Evolutionary conservation across 2,329 filamentous ascomycete species (phyloP), one percentile per base, ranked within the genome.

Genomic region (Gremmenia infestans): DNA sequence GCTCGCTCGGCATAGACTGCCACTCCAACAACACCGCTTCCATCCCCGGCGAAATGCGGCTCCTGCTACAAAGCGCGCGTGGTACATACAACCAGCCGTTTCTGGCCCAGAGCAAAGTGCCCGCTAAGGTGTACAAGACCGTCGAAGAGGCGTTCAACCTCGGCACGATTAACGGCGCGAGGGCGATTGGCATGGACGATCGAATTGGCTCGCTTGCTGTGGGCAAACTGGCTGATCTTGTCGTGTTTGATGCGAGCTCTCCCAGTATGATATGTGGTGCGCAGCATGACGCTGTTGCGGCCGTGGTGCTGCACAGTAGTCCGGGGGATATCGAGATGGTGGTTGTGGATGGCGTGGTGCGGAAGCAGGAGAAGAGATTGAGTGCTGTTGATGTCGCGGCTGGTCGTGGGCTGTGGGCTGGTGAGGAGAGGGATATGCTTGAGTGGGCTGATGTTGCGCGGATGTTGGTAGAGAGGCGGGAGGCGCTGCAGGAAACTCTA

Each of bases 131-230:
- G 0, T 70, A 67, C 23, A 63, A 70, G 32, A 68, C 67, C 0
- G 72, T 72, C 0, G 70, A 75, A 46, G 71, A 78, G 40, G 76
- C 71, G 2, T 80, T 77, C 63, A 79, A 80, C 58, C 70, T 81
- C 5, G 77, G 70, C 0, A 81, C 77, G 0, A 71, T 80, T n/a
- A 67, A 70, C 1, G 76, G 76, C 0, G 77, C 77, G 0, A 66
- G 71, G 53, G 75, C 76, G 0, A 65, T 73, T 3, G 70, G 73
- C 1, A 69, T 78, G 70, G 70, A 71, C 19, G 63, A 70, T 9
- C 61, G 73, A 46, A 68, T 79, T 23, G 78, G 78, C 0, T 73
- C 71, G 17, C 68, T 82, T 40, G 67, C 66, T n/a, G 73, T 72
- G 12, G 77, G 77, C 0, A 75, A 74, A 57, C 66, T 68, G 36